A percentile compares a stretch with the other conserved stretches of the same genome.
Evolutionary conservation across 768 basidiomycete genomes (phyloP).

Genomic region (Clavulina sp.): DNA sequence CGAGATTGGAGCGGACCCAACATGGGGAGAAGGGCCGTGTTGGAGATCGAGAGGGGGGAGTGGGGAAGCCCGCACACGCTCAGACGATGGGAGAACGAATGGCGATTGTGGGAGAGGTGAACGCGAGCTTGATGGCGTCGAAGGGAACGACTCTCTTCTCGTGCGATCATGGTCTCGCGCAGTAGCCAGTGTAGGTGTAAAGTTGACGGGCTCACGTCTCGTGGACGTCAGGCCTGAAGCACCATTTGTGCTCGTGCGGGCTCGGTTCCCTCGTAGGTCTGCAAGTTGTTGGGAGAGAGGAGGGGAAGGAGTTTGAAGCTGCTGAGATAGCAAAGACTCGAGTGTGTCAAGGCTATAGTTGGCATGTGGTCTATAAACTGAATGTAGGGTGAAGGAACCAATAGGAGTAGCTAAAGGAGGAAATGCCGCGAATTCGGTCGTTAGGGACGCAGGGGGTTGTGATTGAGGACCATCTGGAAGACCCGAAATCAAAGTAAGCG

Average conservation of each 20-base stretch:
- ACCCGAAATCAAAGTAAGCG: conserved; percentile 26
- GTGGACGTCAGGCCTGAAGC: no score
- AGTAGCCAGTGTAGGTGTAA: conserved; percentile 1
- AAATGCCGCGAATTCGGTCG: conserved; percentile 41
- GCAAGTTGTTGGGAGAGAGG: background rate
- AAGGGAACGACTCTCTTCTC: background rate
- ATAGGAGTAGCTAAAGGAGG: conserved; percentile 48
- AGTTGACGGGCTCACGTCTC: background rate
- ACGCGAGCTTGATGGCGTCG: background rate
- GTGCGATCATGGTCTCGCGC: background rate
- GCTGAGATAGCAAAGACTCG: conserved; percentile 56
- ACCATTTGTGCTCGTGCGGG: no score
- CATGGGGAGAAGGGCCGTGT: background rate
- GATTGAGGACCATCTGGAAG: conserved; percentile 23
- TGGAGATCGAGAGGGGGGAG: background rate
- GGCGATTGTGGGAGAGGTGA: background rate
- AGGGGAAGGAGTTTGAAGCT: conserved; percentile 33
- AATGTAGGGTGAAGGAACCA: conserved; percentile 43
- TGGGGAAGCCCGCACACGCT: background rate
- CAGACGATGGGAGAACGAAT: background rate
- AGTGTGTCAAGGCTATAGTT: conserved; percentile 59
- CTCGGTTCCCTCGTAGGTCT: background rate
- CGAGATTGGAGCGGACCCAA: background rate
- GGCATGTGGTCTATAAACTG: conserved; percentile 48
- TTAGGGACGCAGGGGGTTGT: conserved; percentile 23